Conservation (phyloP, 306 rosid species). For the Trifolium pratense region DNA sequence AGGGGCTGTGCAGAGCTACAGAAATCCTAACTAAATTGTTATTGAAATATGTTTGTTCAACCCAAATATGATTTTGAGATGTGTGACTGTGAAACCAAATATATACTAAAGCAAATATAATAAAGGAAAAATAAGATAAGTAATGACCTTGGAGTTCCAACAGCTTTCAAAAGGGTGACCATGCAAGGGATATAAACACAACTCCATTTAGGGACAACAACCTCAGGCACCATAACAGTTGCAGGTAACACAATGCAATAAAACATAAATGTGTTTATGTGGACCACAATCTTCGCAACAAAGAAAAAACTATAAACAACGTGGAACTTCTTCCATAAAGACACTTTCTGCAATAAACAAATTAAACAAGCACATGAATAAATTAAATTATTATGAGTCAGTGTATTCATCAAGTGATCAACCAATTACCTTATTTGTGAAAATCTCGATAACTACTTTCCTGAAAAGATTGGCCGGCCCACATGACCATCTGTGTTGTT, state of each 20-base stretch:
- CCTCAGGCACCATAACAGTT: slow-evolving; percentile 82
- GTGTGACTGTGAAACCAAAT: no score
- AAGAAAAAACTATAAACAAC: slow-evolving; percentile 88
- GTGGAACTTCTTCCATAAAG: slow-evolving; percentile 74
- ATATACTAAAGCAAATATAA: background rate
- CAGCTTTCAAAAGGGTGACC: slow-evolving; percentile 76
- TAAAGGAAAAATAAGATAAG: background rate
- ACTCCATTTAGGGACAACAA: slow-evolving; percentile 79
- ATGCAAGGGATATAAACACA: slow-evolving; percentile 76
- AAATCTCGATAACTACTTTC: slow-evolving; percentile 74
- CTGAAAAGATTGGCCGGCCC: slow-evolving; percentile 95
- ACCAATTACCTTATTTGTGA: slow-evolving; percentile 67
- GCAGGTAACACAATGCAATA: slow-evolving; percentile 81
- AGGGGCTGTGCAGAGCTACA: no score
- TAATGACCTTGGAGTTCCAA: slow-evolving; percentile 77
- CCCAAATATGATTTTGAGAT: no score
- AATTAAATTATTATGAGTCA: background rate
- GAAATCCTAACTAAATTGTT: no score
- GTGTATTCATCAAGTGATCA: background rate
- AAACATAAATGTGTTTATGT: slow-evolving; percentile 73
- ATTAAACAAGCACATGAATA: background rate
- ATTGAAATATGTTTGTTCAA: no score
- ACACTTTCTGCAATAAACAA: slow-evolving; percentile 66
- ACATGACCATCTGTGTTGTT: slow-evolving; percentile 94
- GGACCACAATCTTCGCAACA: slow-evolving; percentile 81